phyloP scores from a whole-genome alignment of 2,329 filamentous ascomycete genomes.

The Trichoderma guizhouense region DNA sequence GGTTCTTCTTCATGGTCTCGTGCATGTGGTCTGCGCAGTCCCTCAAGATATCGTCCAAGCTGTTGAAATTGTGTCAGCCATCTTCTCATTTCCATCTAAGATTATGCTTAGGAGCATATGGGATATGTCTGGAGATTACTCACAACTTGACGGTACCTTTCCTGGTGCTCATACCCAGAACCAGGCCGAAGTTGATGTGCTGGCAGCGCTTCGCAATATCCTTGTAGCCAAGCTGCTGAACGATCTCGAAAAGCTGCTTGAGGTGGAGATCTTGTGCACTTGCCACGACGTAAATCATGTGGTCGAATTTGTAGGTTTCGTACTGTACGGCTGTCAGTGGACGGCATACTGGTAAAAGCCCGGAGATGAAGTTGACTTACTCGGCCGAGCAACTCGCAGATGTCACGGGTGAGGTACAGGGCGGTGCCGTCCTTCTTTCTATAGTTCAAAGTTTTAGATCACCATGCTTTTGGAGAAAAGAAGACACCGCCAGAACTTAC shows the following conservation, averaged over 20 bases:
- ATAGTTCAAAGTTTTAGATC: not conserved
- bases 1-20: slow-evolving; percentile 90
- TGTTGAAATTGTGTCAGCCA: not conserved
- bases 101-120: too few species aligned
- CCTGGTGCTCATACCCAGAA: slow-evolving; percentile 66
- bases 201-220: slow-evolving; percentile 65
- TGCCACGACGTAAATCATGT: slow-evolving; percentile 78
- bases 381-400: slow-evolving; percentile 68
- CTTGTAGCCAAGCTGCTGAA: slow-evolving; percentile 66
- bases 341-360: not conserved
- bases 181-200: slow-evolving; percentile 73
- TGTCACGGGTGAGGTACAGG: slow-evolving; percentile 74
- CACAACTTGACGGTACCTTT: slow-evolving; percentile 71
- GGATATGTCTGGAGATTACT: not conserved
- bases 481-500: slow-evolving; percentile 15
- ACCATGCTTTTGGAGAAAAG: not conserved
- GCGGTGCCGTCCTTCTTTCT: slow-evolving; percentile 69
- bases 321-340: slow-evolving; percentile 27
- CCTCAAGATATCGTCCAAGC: slow-evolving; percentile 39
- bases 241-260: slow-evolving; percentile 71
- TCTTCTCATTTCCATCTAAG: not conserved
- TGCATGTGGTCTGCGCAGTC: slow-evolving; percentile 95
- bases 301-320: slow-evolving; percentile 64
- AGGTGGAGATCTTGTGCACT: slow-evolving; percentile 70
- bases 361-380: slow-evolving; percentile 19